These are phyloP conservation scores for Eragrostis nindensis DNA, from an alignment of 176 grass and related monocot species.

Conservation along the genomic window DNA sequence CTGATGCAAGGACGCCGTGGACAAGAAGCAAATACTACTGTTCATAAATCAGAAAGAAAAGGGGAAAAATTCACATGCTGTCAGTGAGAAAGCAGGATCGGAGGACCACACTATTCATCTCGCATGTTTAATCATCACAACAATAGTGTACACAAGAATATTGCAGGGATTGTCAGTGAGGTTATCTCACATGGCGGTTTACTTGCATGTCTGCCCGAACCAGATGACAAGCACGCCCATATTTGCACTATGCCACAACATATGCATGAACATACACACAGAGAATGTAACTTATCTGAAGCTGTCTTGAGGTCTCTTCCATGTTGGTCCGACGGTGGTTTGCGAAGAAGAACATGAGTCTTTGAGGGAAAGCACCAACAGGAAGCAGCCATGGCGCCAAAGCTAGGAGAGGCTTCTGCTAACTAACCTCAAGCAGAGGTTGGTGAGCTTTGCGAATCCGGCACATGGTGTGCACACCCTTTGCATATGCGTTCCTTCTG, in stretches of 20 bases:
- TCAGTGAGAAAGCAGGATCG: no score
- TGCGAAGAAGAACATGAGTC: neutral
- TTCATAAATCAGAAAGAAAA: no score
- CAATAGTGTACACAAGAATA: no score
- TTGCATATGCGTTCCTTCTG: neutral
- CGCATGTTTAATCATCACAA: no score
- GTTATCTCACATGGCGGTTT: neutral
- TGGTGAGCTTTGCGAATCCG: no score
- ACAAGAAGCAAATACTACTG: no score
- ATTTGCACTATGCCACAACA: neutral
- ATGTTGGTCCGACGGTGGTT: neutral
- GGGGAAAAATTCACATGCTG: no score
- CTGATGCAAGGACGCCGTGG: no score
- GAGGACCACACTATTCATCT: no score
- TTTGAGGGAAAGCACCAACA: slow-evolving; percentile 18
- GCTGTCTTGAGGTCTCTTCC: neutral
- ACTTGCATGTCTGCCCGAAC: neutral
- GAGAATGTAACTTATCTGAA: slow-evolving; percentile 18
- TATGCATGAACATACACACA: neutral
- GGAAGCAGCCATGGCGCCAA: slow-evolving; percentile 23
- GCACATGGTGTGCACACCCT: slow-evolving; percentile 7
- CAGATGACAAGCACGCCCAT: slow-evolving; percentile 3
- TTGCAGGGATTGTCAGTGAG: neutral
- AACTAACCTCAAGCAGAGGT: neutral
- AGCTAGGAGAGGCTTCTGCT: neutral